Base-by-base conservation (phyloP, 169 alveolate species). In the Eimeria sp. region DNA sequence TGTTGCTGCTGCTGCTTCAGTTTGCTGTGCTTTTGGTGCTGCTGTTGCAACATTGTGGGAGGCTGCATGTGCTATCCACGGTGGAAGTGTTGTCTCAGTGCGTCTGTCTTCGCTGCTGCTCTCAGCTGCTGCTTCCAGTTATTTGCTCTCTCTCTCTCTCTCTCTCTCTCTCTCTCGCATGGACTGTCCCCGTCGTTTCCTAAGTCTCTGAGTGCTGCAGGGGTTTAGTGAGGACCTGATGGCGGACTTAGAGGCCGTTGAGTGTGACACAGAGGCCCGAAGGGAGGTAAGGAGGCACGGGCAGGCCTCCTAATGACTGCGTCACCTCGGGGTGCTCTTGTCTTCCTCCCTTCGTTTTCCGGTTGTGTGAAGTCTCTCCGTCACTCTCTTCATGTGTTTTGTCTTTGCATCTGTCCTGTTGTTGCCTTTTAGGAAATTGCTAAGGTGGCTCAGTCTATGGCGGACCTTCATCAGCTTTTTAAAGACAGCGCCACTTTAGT, bases 401-500 rank as follows among this genome's bases (percentile, higher is more conserved):
- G 57, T 14, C 0, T 75, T 57, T 40, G 86, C 7, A 10, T n/a
- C 86, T 73, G 84, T 73, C 51, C 25, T 49, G n/a, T 45, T 45
- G 49, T 11, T 30, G 47, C 86, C 34, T 34, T 75, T 6, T 92
- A 96, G 97, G 97, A 96, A 16, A 54, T 96, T 5, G 84, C 95
- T 4, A 76, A 86, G n/a, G 93, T 96, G 20, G 96, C 96, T 13
- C 95, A 96, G 87, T 92, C 97, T 25, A 73, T 96, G 63, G 54
- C 93, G 13, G 97, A 96, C 13, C 80, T 96, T 65, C 95, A 92
- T 63, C 91, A 89, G 90, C 76, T 96, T 22, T 96, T 96, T 89
- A 84, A 86, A 80, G 97, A 96, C 49, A 92, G 84, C 30, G 95
- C 96, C 30, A 91, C 63, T 27, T 78, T 96, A 10, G 97, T 96